phyloP scores from a whole-genome alignment of 1,139 yeast species.

The Debaryomyces robertsiae region DNA sequence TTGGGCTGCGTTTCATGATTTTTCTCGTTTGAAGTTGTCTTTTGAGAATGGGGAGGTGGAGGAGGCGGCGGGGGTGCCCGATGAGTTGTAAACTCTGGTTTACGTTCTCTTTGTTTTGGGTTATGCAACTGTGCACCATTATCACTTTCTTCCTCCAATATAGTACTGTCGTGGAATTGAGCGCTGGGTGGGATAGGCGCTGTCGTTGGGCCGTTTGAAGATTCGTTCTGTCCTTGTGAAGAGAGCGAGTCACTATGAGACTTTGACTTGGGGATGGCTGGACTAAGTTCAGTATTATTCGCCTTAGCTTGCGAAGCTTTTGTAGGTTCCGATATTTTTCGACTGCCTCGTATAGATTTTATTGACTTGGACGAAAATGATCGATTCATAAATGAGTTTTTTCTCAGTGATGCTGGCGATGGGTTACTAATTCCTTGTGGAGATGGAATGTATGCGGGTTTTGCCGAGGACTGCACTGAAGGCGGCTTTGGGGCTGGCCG shows the following conservation, averaged over 20 bases:
- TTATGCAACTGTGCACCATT: conserved; percentile 11
- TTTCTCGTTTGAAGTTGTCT: conserved; percentile 10
- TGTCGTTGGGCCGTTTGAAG: conserved; percentile 35
- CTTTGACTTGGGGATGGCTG: conserved; percentile 45
- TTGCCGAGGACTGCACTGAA: conserved; percentile 13
- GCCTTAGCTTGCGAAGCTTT: conserved; percentile 21
- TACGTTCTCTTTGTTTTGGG: conserved; percentile 25
- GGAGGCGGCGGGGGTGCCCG: conserved; percentile 41
- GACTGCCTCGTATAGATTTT: conserved; percentile 31
- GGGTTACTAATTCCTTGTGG: conserved; percentile 16
- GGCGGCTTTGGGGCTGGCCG: conserved; percentile 71
- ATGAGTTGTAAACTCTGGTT: conserved; percentile 32
- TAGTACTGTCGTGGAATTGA: conserved; percentile 23
- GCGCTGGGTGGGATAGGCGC: conserved; percentile 43
- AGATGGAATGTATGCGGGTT: conserved; percentile 8
- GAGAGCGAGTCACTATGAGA: conserved; percentile 47
- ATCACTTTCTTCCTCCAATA: conserved; percentile 12
- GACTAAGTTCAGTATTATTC: not conserved
- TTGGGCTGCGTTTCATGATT: conserved; percentile 12
- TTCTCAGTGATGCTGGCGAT: conserved; percentile 18
- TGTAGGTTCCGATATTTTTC: conserved; percentile 27
- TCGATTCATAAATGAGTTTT: conserved; percentile 32
- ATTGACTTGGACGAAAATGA: conserved; percentile 46
- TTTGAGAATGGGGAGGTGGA: conserved; percentile 25
- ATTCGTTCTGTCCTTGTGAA: conserved; percentile 23